Conservation (phyloP, 805 yeast species). For the Candida nanaspora region DNA sequence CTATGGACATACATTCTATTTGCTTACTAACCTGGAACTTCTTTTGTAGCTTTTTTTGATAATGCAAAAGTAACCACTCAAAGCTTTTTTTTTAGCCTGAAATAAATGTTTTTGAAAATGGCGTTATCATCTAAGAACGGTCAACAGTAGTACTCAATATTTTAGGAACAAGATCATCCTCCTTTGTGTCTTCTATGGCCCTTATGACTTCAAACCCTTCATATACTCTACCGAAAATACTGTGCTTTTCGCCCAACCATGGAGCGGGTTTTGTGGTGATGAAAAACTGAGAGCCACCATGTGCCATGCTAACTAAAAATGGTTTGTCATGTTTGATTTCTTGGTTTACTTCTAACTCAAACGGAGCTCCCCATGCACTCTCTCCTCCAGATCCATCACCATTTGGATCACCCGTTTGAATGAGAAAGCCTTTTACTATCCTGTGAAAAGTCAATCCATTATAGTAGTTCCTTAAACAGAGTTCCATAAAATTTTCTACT, state of each 20-base stretch:
- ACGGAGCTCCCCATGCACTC: conserved; percentile 26
- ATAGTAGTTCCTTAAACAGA: conserved; percentile 31
- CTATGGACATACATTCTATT: no score
- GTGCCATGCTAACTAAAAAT: conserved; percentile 54
- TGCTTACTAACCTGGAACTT: no score
- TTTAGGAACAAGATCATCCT: conserved; percentile 32
- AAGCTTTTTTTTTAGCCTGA: no score
- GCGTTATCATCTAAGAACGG: neutral
- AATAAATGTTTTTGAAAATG: no score
- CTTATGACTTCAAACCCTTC: conserved; percentile 43
- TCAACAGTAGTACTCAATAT: conserved; percentile 2
- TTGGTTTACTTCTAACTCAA: conserved; percentile 44
- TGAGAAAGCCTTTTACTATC: conserved; percentile 49
- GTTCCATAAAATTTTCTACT: conserved; percentile 31
- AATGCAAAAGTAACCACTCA: no score
- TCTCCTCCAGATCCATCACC: conserved; percentile 36
- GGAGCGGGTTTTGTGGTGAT: conserved; percentile 26
- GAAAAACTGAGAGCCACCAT: conserved; percentile 55
- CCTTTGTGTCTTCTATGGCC: conserved; percentile 37
- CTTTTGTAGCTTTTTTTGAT: no score
- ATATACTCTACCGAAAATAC: conserved; percentile 48
- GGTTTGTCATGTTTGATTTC: conserved; percentile 42
- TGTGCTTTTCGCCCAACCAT: conserved; percentile 53
- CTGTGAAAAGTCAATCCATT: conserved; percentile 35
- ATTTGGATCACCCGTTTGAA: conserved; percentile 51